Conservation (phyloP, 2,329 filamentous ascomycete species). For the Penicillium freii region DNA sequence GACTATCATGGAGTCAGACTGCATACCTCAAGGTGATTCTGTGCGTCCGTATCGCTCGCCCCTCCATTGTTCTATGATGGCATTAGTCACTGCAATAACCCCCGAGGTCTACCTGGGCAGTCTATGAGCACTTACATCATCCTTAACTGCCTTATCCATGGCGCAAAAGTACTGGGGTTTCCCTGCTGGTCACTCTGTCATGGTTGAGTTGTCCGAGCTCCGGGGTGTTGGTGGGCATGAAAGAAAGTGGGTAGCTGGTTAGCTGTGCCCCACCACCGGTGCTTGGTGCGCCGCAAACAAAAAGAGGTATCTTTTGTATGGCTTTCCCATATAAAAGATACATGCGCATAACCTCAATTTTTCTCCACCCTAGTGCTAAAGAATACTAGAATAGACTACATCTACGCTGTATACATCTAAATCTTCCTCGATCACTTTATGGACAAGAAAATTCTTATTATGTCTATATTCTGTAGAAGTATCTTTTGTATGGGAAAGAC, state of each 20-base stretch:
- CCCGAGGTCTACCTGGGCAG: not conserved
- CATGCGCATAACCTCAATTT: too few relatives aligned
- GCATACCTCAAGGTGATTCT: slow-evolving; percentile 39
- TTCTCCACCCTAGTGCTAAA: too few relatives aligned
- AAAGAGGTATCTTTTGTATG: not conserved
- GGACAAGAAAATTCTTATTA: too few relatives aligned
- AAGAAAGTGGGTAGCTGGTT: slow-evolving; percentile 18
- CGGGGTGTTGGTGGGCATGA: slow-evolving; percentile 5
- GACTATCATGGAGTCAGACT: not conserved
- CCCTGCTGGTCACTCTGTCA: slow-evolving; percentile 13
- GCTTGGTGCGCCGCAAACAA: not conserved
- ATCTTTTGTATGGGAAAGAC: too few relatives aligned
- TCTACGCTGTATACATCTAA: too few relatives aligned
- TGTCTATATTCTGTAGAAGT: too few relatives aligned
- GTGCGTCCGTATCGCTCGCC: slow-evolving; percentile 35
- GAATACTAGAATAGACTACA: too few relatives aligned
- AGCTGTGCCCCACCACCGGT: not conserved
- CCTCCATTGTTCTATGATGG: slow-evolving; percentile 31
- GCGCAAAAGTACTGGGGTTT: slow-evolving; percentile 7
- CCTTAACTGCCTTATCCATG: slow-evolving; percentile 17
- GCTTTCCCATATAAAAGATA: not conserved
- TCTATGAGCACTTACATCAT: slow-evolving; percentile 21
- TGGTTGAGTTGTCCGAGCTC: slow-evolving; percentile 8
- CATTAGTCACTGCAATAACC: slow-evolving; percentile 9
- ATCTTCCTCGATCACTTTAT: too few relatives aligned